Conservation (phyloP, 768 basidiomycete species). For the Cyathus striatus region DNA sequence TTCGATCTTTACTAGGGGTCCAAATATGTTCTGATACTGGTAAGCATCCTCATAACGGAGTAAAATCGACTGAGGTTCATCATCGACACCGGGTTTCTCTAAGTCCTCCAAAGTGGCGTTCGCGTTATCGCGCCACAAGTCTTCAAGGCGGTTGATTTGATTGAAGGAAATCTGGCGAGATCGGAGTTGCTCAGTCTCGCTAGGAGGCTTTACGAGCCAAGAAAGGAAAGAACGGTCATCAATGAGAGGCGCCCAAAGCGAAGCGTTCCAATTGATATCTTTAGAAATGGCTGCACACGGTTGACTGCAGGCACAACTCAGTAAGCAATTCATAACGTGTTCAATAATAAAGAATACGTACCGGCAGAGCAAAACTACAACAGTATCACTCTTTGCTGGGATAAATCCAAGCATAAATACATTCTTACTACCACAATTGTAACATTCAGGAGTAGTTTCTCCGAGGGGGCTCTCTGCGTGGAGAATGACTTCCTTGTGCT, state of each 20-base stretch:
- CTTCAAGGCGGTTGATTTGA: constrained; percentile 96
- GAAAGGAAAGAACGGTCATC: constrained; percentile 99
- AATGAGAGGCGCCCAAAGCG: constrained; percentile 97
- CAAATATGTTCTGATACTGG: constrained; percentile 99
- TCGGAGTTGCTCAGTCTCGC: constrained; percentile 91
- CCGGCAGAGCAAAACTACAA: constrained; percentile 96
- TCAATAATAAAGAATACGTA: constrained; percentile 29
- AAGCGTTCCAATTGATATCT: constrained; percentile 98
- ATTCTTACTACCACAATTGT: constrained; percentile 98
- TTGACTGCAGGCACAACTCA: constrained; percentile 59
- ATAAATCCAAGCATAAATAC: constrained; percentile 99
- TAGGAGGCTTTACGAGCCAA: constrained; percentile 97
- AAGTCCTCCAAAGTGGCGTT: constrained; percentile 93
- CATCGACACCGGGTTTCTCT: constrained; percentile 95
- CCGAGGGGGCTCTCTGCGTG: constrained; percentile 95
- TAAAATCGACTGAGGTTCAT: constrained; percentile 91
- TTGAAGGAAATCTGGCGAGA: constrained; percentile 96
- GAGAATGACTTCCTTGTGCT: constrained; percentile 97
- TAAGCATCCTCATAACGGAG: constrained; percentile 97
- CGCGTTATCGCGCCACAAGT: constrained; percentile 96
- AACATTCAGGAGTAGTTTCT: constrained; percentile 97
- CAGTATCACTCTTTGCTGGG: constrained; percentile 97
- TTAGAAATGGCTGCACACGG: constrained; percentile 96
- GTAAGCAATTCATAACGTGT: constrained; percentile 4
- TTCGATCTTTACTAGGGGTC: constrained; percentile 98